phyloP scores from a whole-genome alignment of 2,329 filamentous ascomycete species.

The Colletotrichum sublineola region DNA sequence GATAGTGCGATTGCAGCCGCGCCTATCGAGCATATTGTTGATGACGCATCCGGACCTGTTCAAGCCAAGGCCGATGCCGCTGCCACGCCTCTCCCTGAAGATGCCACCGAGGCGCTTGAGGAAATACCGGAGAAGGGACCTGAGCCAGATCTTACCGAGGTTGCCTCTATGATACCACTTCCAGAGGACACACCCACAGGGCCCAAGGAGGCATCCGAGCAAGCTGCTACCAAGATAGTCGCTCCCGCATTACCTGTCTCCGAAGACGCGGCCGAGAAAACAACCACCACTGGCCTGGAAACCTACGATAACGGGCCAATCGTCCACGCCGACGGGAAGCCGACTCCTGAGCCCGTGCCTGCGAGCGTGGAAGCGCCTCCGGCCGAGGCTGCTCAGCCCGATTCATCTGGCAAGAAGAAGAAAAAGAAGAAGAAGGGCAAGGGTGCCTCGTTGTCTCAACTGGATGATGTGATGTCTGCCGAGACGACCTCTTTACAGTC shows the following conservation, averaged over 20 bases:
- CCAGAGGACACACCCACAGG: background rate
- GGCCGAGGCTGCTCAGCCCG: conserved; percentile 31
- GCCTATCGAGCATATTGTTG: background rate
- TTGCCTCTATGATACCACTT: background rate
- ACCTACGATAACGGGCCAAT: conserved; percentile 4
- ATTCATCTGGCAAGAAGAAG: conserved; percentile 44
- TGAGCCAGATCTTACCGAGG: background rate
- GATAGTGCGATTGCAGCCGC: background rate
- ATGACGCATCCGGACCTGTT: background rate
- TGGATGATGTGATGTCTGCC: conserved; percentile 9
- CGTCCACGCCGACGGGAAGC: background rate
- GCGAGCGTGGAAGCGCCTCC: background rate
- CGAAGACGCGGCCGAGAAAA: background rate
- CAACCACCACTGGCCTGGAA: background rate
- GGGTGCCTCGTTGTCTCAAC: conserved; percentile 15
- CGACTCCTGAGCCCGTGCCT: conserved; percentile 12
- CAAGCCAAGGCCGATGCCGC: background rate
- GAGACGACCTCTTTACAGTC: conserved; percentile 25
- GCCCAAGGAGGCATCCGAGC: background rate
- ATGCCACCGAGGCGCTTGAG: background rate
- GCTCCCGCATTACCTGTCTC: background rate
- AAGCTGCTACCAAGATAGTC: background rate
- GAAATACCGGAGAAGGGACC: background rate
- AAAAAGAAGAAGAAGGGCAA: conserved; percentile 46
- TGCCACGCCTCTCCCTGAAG: background rate